Evolutionary conservation across 805 yeast species (phyloP), one percentile per base, ranked within the genome.

Genomic region (Lachancea fermentati): DNA sequence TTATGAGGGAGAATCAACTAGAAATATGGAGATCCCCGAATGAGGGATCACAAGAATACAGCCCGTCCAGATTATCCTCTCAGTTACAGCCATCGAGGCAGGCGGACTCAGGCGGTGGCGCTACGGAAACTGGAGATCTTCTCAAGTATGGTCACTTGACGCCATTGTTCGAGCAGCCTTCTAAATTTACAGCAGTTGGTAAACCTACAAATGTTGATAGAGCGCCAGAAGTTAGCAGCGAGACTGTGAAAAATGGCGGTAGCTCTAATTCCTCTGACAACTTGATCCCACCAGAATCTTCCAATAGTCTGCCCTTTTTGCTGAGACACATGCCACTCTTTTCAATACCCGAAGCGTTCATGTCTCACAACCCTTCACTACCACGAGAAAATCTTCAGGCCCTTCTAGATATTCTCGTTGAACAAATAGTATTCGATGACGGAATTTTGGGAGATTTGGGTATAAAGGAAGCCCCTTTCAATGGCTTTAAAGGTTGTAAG

Each of bases 281-380:
- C n/a, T 8, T 29, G 7, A 12, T 14, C 8, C 32, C 32, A 29
- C 32, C 32, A 4, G 58, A 55, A 34, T 48, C 58, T 3, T 72
- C 85, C 4, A 82, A 80, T 47, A 79, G 80, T 60, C 58, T 83
- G 25, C 89, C 88, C 1, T 76, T 84, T 59, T 67, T 84, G 8
- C 58, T 84, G 19, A 63, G 89, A 43, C 75, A 79, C 31, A 73
- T 81, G 43, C 80, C 85, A 14, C 66, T 80, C 0, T 66, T 72
- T 32, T 72, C 84, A 0, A 76, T 84, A 8, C 91, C 94, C 0
- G 65, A 68, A 12, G 50, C 56, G 11, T 78, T 78, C 46, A 60
- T 51, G 5, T 38, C 36, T 17, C 36, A 49, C 3, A 58, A 54
- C 32, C 60, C 62, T 3, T 31, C 39, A 2, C 45, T 58, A 4